Evolutionary conservation across 306 rosid species (phyloP), one percentile per base, ranked within the genome.

Genomic region (Ceratonia siliqua): DNA sequence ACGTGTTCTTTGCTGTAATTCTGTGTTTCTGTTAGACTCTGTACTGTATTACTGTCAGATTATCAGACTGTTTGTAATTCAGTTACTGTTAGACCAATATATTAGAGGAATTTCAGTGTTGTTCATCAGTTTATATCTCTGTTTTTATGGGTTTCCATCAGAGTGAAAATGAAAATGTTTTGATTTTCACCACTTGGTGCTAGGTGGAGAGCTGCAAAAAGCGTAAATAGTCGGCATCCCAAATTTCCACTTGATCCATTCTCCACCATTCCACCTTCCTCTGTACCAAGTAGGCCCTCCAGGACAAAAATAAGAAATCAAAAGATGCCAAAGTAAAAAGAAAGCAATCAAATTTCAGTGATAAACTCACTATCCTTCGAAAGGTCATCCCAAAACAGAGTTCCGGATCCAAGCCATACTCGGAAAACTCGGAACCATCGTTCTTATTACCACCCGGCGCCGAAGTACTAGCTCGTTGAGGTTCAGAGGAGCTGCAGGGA

Each of bases 401-500:
- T 84, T 95, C 99, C 24, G 97, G 96, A 86, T 95, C 99, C 84
- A 90, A 83, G 67, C 92, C 96, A 56, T 38, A 68, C 15, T 94
- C 97, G 17, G 76, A 68, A 43, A 74, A 74, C 70, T 92, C 99
- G 8, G 92, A 79, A 63, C 53, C 85, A 30, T 88, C 99, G 3
- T 48, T 64, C 72, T 82, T 95, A 68, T 83, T 90, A 11, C 82
- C 72, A 5, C 73, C 74, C 12, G 58, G 38, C 14, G 52, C 68
- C 10, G 81, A 68, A 18, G 39, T 45, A 20, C 21, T 76, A 1
- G 69, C 13, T 28, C 61, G 58, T 0, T 73, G 69, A 15, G 68
- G 36, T 21, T 84, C 87, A 30, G 89, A 81, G 30, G 86, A 4
- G 54, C 74, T 7, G 25, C 61, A n/a, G 41, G 94, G 96, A 79